Evolutionary conservation across 108 stramenopile genomes (phyloP), one percentile per base, ranked within the genome.

Genomic region (Conticribra weissflogii): DNA sequence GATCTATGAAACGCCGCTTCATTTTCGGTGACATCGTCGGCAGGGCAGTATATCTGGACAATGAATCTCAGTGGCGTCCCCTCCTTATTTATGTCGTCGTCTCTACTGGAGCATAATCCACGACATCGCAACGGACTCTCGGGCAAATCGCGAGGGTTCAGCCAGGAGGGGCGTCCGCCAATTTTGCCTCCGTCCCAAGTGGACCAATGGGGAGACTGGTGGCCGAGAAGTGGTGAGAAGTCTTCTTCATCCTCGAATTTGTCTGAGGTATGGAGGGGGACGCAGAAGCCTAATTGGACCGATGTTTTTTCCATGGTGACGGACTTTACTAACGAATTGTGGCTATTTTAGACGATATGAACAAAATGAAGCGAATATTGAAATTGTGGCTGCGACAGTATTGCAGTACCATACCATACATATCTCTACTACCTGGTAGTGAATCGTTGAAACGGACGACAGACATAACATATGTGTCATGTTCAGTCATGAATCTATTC

Each of bases 121-220:
- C 79, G 79, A 18, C 84, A 85, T 34, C 49, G 49, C 24, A 85
- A 34, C 17, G 75, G 30, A 18, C 45, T 54, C 12, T 53, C 21
- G 32, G 84, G 84, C 36, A 94, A 54, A 61, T 94, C 87, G 22
- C 83, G 60, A 17, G 93, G 93, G 71, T 94, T 79, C 54, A 94
- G 62, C 93, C 89, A 94, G 0, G 82, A 82, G 2, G 89, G 88
- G 17, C 56, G 34, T 19, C 90, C 93, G 30, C 90, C 93, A 21
- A 90, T 71, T 59, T 88, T 88, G 23, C 93, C 90, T 28, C 93
- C 90, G 65, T 94, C 93, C 93, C 93, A 94, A 68, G 87, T 79
- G 45, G 58, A 61, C 88, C 88, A 91, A 24, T 46, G 27, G 19
- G 85, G 82, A 24, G 72, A 76, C 41, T 71, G 52, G 59, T 91